phyloP scores from a whole-genome alignment of 2,329 filamentous ascomycete species.

The Pezicula radicicola region DNA sequence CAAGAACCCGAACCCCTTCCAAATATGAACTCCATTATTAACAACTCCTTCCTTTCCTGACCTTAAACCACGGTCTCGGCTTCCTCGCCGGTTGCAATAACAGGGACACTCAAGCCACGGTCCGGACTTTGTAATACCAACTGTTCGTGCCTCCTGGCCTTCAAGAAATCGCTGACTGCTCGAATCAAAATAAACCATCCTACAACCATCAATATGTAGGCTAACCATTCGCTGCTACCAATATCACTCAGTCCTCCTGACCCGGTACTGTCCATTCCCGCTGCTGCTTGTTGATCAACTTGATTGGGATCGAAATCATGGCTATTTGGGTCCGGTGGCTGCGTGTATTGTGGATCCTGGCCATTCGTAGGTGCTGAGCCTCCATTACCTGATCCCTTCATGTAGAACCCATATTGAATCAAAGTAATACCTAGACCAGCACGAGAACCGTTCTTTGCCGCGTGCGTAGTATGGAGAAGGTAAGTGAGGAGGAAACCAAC shows the following conservation, averaged over 20 bases:
- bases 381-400: constrained; percentile 63
- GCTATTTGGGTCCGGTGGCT: constrained; percentile 82
- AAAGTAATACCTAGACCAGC: constrained; percentile 92
- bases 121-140: constrained; percentile 91
- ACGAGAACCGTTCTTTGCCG: constrained; percentile 94
- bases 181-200: constrained; percentile 98
- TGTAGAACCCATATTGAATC: constrained; percentile 95
- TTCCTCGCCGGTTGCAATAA: constrained; percentile 83
- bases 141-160: constrained; percentile 86
- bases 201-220: constrained; percentile 92
- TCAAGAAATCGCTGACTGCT: constrained; percentile 86
- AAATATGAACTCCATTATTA: not conserved
- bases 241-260: constrained; percentile 53
- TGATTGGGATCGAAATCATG: constrained; percentile 80
- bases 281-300: constrained; percentile 46
- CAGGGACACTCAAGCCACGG: constrained; percentile 75
- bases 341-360: constrained; percentile 55
- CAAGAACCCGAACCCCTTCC: not conserved
- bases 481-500: constrained; percentile 98
- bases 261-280: constrained; percentile 33
- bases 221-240: constrained; percentile 79
- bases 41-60: not conserved
- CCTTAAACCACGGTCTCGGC: constrained; percentile 71
- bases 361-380: constrained; percentile 33
- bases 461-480: constrained; percentile 94